phyloP scores from a whole-genome alignment of 1,284 basidiomycete species.

The Sporisorium sorghi region DNA sequence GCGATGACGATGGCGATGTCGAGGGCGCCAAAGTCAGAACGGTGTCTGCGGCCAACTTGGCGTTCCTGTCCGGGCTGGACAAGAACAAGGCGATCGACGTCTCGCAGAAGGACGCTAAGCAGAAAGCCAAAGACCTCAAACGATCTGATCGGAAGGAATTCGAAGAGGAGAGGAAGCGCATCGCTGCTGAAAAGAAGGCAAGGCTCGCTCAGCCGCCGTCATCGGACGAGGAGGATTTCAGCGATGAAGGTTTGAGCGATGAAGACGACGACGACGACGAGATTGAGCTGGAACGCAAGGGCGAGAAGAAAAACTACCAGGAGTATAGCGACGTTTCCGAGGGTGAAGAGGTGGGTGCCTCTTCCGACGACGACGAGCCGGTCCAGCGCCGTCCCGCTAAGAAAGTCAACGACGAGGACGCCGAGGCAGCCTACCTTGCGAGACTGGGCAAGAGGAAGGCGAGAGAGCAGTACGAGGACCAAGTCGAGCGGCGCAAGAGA shows the following conservation, averaged over 20 bases:
- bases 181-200: slow-evolving; percentile 70
- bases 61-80: slow-evolving; percentile 32
- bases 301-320: slow-evolving; percentile 39
- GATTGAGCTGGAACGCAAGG: slow-evolving; percentile 4
- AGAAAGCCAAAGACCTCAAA: slow-evolving; percentile 39
- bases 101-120: slow-evolving; percentile 43
- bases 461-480: slow-evolving; percentile 32
- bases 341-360: slow-evolving; percentile 37
- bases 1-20: slow-evolving; percentile 4
- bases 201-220: slow-evolving; percentile 77
- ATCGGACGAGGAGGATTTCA: slow-evolving; percentile 23
- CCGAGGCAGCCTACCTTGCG: slow-evolving; percentile 55
- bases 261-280: slow-evolving; percentile 68
- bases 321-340: slow-evolving; percentile 51
- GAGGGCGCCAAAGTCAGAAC: slow-evolving; percentile 21
- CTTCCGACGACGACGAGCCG: slow-evolving; percentile 21
- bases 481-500: slow-evolving; percentile 37
- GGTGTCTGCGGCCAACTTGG: slow-evolving; percentile 40
- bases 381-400: slow-evolving; percentile 7
- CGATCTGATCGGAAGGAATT: slow-evolving; percentile 26
- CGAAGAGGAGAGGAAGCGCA: slow-evolving; percentile 26
- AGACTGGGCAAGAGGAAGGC: slow-evolving; percentile 43
- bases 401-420: slow-evolving; percentile 30
- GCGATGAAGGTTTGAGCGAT: slow-evolving; percentile 73
- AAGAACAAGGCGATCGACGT: slow-evolving; percentile 31